Percentiles rank a stretch among this genome's conserved stretches.
phyloP scores from a whole-genome alignment of 2,329 filamentous ascomycete species.

The Fusarium coffeatum region DNA sequence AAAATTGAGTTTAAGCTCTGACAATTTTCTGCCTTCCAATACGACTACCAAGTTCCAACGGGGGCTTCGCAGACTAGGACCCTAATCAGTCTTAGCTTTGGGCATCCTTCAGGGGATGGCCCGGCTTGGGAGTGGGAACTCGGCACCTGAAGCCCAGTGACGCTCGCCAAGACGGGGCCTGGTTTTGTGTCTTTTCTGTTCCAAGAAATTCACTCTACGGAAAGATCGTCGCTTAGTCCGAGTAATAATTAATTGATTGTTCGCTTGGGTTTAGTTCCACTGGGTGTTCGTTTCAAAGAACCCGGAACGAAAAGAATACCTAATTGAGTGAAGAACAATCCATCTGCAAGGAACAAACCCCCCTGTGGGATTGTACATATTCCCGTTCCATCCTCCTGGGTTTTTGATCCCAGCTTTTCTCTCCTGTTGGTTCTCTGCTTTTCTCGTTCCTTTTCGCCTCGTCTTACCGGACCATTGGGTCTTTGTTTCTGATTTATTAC shows the following conservation, averaged over 20 bases:
- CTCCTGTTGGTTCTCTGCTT: not conserved
- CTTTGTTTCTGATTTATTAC: not conserved
- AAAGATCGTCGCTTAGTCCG: not conserved
- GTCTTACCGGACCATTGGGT: not conserved
- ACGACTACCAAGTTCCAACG: not conserved
- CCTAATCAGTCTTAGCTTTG: not conserved
- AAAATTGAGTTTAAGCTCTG: not conserved
- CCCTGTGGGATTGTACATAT: slow-evolving; percentile 20
- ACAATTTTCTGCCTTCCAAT: not conserved
- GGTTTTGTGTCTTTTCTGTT: not conserved
- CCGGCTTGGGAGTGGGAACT: not conserved
- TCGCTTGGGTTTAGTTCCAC: not conserved
- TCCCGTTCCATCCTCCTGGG: slow-evolving; percentile 9
- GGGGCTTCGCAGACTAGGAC: not conserved
- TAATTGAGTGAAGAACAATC: not conserved
- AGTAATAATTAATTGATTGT: not conserved
- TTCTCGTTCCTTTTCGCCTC: not conserved
- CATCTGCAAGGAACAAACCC: not conserved
- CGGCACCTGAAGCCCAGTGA: not conserved
- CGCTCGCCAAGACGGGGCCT: not conserved
- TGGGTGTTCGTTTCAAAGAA: not conserved
- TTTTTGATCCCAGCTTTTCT: not conserved
- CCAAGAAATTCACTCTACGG: not conserved
- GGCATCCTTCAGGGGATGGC: not conserved
- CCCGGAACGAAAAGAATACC: not conserved